Evolutionary conservation across 2,329 filamentous ascomycete species (phyloP), one percentile per base, ranked within the genome.

Genomic region (Elsinoe arachidis): DNA sequence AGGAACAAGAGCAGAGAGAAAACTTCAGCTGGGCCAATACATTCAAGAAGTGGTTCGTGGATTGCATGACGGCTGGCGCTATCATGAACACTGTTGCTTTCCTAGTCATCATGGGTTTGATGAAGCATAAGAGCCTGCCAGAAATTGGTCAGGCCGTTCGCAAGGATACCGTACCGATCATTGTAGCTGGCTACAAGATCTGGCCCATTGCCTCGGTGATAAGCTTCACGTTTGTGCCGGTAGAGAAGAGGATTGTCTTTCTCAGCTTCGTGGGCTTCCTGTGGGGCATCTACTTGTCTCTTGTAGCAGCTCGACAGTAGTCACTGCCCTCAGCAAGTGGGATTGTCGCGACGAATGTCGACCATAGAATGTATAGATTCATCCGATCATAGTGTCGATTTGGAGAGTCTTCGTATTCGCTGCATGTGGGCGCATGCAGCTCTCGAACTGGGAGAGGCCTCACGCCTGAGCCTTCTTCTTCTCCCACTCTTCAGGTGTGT

Each of bases 401-500:
- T 4, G 26, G 4, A 30, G 26, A 30, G 26, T 30, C 26, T 9
- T 30, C 26, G 26, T 30, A 7, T 30, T 7, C 26, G 26, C 26
- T 5, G 7, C 26, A 30, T 30, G 26, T 30, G 26, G 26, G 26
- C 26, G 26, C 26, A 7, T 30, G 26, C 7, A 30, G 26, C 26
- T 30, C 26, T 30, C 26, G 26, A 7, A 30, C 4, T 30, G 11
- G 43, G 3, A 57, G 60, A 52, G 54, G 5, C 17, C 17, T 53
- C 49, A 53, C 14, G 49, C 49, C 34, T 53, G 49, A 19, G 34
- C 68, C 61, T 80, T 78, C 72, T 86, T 81, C 72, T 82, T 84
- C 74, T 88, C 82, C 84, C 87, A 95, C 76, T 96, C 89, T 66
- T 90, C 88, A 0, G 89, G 88, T 7, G 91, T 96, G 75, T 90